Base-by-base conservation (phyloP, 768 basidiomycete genomes). In the Cubamyces sp. region DNA sequence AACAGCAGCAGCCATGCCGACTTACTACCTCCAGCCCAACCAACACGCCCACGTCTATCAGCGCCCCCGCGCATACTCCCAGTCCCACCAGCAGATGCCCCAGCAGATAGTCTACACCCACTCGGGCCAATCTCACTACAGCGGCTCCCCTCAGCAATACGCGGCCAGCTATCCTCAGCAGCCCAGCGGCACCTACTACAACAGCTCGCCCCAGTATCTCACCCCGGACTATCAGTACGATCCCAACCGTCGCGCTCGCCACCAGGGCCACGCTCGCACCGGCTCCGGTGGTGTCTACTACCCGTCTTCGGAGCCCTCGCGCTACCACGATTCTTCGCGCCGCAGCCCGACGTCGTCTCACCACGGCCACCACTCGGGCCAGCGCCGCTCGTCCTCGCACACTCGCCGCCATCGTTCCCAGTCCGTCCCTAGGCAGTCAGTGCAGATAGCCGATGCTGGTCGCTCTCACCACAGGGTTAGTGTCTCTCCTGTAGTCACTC, bases 21-120 rank as follows among this genome's bases (percentile, higher is more conserved):
- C 71, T 3, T 70, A 70, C 68, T 76, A 74, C 69, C 62, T 66
- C 66, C 26, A 64, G 68, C 54, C 66, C 69, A 11, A 46, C 39
- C 68, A 68, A 55, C 61, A 55, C 19, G 57, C 57, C 37, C 57
- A 51, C 41, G 49, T 59, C 49, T 69, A 64, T 50, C 52, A 69
- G 12, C 68, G 69, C 57, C 70, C 71, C 21, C 48, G 55, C 28
- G 59, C 66, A 16, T 69, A 69, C 54, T 54, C 70, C n/a, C 43
- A 64, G 23, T 65, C 66, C 40, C 55, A 68, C 48, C 64, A 71
- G 43, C 65, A 62, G 1, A 15, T 52, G 57, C 68, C 70, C 2
- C 68, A 68, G 16, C 64, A 66, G 55, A 60, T 69, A 11, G 59
- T 68, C 51, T 60, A 68, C 52, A 61, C 70, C 48, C 57, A 60